Evolutionary conservation across 208 protist genomes (phyloP), one percentile per base, ranked within the genome.

Genomic region (Kentomonas sorsogonicus): DNA sequence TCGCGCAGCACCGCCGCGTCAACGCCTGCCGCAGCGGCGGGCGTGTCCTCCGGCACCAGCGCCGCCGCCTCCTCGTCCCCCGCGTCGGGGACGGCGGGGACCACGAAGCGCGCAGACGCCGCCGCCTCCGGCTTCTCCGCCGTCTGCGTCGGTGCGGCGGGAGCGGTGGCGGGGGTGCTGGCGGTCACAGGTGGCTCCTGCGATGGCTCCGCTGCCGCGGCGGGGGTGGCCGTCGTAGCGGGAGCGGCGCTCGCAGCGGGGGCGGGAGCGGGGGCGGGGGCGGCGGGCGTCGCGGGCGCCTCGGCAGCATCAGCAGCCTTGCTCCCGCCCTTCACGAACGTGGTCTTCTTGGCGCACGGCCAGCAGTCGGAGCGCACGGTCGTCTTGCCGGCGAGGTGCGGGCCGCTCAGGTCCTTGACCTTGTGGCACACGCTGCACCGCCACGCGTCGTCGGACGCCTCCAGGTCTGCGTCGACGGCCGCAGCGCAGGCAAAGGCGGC

Each of bases 361-460:
- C 73, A 81, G 61, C 78, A 85, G 46, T 85, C 78, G 16, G 65
- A 73, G 23, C 78, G 69, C 23, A 85, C 71, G 0, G 55, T 65
- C 1, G 22, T 67, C 60, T 85, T 85, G 23, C 74, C 78, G 20
- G 73, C 23, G 3, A 85, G 63, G 50, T 85, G 78, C 2, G 39
- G 7, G 3, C 78, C 78, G 11, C 48, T 41, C n/a, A 85, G 60
- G n/a, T 61, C 52, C 52, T 85, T 85, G 22, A 67, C 38, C 60
- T 85, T 85, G 38, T 46, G 2, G 59, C 77, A 84, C 10, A 59
- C 53, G 29, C 29, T 27, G 58, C 77, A 84, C 38, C 41, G 53
- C 77, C 77, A 84, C 25, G 55, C 61, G 26, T n/a, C n/a, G n/a
- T n/a, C n/a, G n/a, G n/a, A n/a, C n/a, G n/a, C n/a, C n/a, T n/a